Evolutionary conservation across 345 rosid species (phyloP).

Genomic region (Eucalyptus coolabah): DNA sequence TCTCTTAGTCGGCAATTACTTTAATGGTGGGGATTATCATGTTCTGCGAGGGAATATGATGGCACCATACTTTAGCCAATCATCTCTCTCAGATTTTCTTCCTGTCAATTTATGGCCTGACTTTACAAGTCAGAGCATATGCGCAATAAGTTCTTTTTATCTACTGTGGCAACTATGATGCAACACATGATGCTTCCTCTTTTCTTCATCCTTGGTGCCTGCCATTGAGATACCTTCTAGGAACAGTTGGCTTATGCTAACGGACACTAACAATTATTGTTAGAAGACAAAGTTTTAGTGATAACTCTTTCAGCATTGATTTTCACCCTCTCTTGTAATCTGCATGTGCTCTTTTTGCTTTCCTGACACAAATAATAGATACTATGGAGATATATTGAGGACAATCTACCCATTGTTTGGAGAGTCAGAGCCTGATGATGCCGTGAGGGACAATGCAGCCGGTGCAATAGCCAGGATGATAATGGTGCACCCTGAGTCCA

Average conservation of each 20-base stretch:
- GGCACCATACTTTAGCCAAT: background rate
- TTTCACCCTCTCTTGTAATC: background rate
- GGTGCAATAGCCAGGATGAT: slow-evolving; percentile 99
- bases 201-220: background rate
- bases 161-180: background rate
- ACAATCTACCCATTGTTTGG: slow-evolving; percentile 80
- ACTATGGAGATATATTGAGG: slow-evolving; percentile 62
- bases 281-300: background rate
- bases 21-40: background rate
- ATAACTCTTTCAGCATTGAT: background rate
- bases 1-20: background rate
- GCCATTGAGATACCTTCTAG: background rate
- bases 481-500: slow-evolving; percentile 69
- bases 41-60: background rate
- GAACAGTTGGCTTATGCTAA: background rate
- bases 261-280: background rate
- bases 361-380: slow-evolving; percentile 46
- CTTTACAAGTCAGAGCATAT: background rate
- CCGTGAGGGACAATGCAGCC: slow-evolving; percentile 95
- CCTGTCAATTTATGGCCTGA: background rate
- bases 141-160: background rate
- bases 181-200: background rate
- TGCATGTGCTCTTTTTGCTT: background rate
- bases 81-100: background rate
- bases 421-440: slow-evolving; percentile 89